Conservation (phyloP, 2,329 filamentous ascomycete species). For the Rhinocladiella similis region DNA sequence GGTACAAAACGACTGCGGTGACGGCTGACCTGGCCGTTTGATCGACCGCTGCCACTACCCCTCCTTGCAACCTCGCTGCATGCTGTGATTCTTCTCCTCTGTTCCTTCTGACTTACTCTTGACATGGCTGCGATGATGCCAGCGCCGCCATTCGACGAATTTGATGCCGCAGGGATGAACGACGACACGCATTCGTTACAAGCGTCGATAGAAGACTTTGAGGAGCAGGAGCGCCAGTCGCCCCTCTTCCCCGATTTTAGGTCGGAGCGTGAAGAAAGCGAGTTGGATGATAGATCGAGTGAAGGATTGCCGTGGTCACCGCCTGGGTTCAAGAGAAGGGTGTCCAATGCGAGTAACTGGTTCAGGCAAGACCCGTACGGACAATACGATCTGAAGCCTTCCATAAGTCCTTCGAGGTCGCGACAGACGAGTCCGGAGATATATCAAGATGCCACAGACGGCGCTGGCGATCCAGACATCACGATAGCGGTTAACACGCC, state of each 20-base stretch:
- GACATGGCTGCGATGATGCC: constrained; percentile 41
- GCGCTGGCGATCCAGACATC: constrained; percentile 51
- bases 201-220: constrained; percentile 64
- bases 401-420: constrained; percentile 52
- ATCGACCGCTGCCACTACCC: constrained; percentile 14
- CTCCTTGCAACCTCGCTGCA: constrained; percentile 16
- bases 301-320: constrained; percentile 61
- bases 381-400: constrained; percentile 43
- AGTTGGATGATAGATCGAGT: constrained; percentile 42
- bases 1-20: constrained; percentile 2
- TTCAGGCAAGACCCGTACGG: constrained; percentile 51
- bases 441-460: constrained; percentile 58
- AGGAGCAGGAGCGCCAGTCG: constrained; percentile 54
- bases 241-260: constrained; percentile 61
- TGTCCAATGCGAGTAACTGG: constrained; percentile 56
- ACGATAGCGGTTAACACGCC: constrained; percentile 59
- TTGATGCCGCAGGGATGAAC: constrained; percentile 49
- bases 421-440: constrained; percentile 58
- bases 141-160: constrained; percentile 44
- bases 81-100: not conserved
- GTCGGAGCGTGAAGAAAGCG: constrained; percentile 48
- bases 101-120: constrained; percentile 1
- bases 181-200: constrained; percentile 53
- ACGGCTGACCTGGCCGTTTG: constrained; percentile 21
- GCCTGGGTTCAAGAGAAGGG: constrained; percentile 55